Evolutionary conservation across 768 basidiomycete species (phyloP).

Genomic region (Psilocybe subaeruginosa): DNA sequence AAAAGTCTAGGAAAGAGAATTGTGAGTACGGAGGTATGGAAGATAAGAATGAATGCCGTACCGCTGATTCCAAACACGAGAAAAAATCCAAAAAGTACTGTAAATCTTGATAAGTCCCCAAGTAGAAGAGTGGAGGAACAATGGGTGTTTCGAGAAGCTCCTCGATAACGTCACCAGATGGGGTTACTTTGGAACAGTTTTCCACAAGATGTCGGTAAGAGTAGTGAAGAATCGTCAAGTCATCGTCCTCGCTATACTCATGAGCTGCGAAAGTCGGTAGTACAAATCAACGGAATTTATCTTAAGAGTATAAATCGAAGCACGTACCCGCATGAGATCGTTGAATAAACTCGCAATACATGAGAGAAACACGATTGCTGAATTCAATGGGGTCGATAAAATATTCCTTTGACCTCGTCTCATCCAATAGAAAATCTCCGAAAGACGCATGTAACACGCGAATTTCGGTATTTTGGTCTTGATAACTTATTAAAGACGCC

Average conservation of each 20-base stretch:
- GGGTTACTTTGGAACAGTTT: not conserved
- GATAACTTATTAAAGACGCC: not conserved
- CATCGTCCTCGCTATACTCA: not conserved
- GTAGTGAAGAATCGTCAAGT: not conserved
- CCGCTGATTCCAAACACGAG: not conserved
- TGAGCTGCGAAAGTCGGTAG: not conserved
- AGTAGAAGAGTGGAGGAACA: not conserved
- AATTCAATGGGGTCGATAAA: not conserved
- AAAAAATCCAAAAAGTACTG: conserved; percentile 1
- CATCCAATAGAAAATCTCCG: not conserved
- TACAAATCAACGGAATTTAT: too few species aligned
- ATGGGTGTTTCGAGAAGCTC: not conserved
- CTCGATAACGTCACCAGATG: not conserved
- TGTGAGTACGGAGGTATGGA: not conserved
- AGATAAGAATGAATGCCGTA: not conserved
- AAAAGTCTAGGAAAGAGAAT: not conserved
- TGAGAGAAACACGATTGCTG: not conserved
- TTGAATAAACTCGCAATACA: conserved; percentile 1
- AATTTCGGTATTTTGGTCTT: not conserved
- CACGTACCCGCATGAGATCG: not conserved
- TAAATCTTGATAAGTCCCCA: conserved; percentile 1
- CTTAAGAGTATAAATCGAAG: too few species aligned
- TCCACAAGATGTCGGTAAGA: conserved; percentile 1
- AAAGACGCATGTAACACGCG: not conserved
- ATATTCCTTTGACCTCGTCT: not conserved